Percentiles rank a stretch among this genome's conserved stretches.
Conservation (phyloP, 352 stramenopile species). For the Phytophthora sojae region DNA sequence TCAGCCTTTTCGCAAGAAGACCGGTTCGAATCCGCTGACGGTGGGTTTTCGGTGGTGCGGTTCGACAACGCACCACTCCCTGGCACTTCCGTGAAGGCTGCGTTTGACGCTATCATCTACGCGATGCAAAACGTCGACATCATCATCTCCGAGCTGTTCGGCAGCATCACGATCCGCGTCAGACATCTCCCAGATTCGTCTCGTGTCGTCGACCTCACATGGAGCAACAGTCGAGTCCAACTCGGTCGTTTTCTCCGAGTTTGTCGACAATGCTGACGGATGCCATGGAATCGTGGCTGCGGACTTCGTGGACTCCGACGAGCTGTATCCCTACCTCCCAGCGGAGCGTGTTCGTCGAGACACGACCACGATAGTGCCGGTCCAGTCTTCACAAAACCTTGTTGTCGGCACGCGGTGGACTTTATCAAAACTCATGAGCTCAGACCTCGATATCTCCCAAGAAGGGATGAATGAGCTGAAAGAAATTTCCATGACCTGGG, state of each 20-base stretch:
- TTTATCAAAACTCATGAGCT: conserved; percentile 15
- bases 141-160: conserved; percentile 55
- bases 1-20: conserved; percentile 34
- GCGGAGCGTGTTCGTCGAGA: conserved; percentile 39
- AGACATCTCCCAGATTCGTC: conserved; percentile 49
- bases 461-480: conserved; percentile 18
- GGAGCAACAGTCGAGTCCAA: conserved; percentile 25
- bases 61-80: conserved; percentile 50
- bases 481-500: conserved; percentile 27
- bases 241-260: conserved; percentile 29
- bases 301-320: conserved; percentile 51
- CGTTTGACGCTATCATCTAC: conserved; percentile 53
- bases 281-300: conserved; percentile 18
- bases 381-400: conserved; percentile 9
- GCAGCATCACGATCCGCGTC: conserved; percentile 53
- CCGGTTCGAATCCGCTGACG: conserved; percentile 35
- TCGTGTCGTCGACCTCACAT: conserved; percentile 39
- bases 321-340: conserved; percentile 45
- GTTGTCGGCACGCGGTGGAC: conserved; percentile 35
- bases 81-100: conserved; percentile 22
- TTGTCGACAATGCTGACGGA: conserved; percentile 10
- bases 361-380: conserved; percentile 28
- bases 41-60: conserved; percentile 45
- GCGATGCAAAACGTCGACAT: conserved; percentile 58
- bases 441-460: conserved; percentile 21